Conservation (phyloP, 495 filamentous ascomycete genomes). For the Tetracladium setigerum region DNA sequence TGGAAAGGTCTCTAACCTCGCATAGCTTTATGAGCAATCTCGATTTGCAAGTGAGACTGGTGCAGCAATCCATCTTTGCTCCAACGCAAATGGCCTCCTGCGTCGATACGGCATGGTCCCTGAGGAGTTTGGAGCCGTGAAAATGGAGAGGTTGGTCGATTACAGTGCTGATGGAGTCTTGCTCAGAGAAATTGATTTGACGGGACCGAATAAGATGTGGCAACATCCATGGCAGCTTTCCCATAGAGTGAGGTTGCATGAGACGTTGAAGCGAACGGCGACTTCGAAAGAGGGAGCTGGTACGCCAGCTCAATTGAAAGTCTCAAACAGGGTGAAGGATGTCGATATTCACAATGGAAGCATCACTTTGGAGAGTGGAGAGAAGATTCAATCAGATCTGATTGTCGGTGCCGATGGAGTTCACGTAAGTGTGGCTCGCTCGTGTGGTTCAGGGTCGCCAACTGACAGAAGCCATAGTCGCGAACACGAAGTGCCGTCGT, state of each 20-base stretch:
- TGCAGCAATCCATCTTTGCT: conserved; percentile 45
- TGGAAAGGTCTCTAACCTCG: not conserved
- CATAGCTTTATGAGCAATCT: conserved; percentile 46
- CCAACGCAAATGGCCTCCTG: conserved; percentile 46
- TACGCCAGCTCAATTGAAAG: conserved; percentile 32
- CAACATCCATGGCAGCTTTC: conserved; percentile 43
- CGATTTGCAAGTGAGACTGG: conserved; percentile 45
- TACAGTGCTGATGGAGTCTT: not conserved
- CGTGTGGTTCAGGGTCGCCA: not conserved
- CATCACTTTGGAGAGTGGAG: conserved; percentile 34
- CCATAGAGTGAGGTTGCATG: conserved; percentile 40
- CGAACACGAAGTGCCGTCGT: conserved; percentile 22
- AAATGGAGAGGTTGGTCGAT: conserved; percentile 30
- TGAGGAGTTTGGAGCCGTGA: conserved; percentile 25
- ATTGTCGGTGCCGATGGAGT: conserved; percentile 33
- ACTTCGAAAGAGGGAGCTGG: conserved; percentile 27
- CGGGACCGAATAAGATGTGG: conserved; percentile 31
- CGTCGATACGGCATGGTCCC: conserved; percentile 32
- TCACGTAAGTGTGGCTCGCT: conserved; percentile 16
- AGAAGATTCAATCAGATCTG: conserved; percentile 25
- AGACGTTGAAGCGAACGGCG: conserved; percentile 32
- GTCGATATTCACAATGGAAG: conserved; percentile 34
- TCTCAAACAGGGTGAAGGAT: conserved; percentile 32
- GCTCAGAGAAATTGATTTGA: conserved; percentile 24
- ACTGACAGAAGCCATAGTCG: conserved; percentile 18